These are phyloP conservation scores for Jacaranda mimosifolia DNA, from an alignment of 257 asterid species.

Conservation along the genomic window DNA sequence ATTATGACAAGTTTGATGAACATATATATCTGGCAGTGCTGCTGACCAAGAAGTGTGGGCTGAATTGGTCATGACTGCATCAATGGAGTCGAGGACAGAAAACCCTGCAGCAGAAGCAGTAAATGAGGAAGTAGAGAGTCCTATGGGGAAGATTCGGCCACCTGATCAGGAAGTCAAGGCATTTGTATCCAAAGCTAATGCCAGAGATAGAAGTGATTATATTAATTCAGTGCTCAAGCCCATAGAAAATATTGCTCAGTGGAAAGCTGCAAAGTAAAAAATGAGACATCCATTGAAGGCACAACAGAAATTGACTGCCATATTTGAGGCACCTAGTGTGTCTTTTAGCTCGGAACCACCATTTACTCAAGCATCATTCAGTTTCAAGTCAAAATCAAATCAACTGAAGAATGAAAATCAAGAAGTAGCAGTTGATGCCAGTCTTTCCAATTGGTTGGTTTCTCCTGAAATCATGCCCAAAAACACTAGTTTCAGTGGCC, in stretches of 20 bases:
- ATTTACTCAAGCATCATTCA: conserved; percentile 40
- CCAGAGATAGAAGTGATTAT: conserved; percentile 74
- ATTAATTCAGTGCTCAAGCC: conserved; percentile 86
- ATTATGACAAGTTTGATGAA: conserved; percentile 48
- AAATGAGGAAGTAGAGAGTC: conserved; percentile 64
- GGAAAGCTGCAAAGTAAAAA: conserved; percentile 80
- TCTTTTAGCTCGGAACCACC: conserved; percentile 61
- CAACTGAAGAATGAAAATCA: conserved; percentile 45
- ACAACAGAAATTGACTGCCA: conserved; percentile 72
- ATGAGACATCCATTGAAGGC: conserved; percentile 47
- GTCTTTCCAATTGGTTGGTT: conserved; percentile 91
- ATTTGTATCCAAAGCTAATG: conserved; percentile 44
- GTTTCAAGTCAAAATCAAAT: conserved; percentile 53
- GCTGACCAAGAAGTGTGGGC: conserved; percentile 60
- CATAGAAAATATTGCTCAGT: conserved; percentile 83
- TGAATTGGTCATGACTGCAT: conserved; percentile 53
- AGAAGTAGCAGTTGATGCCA: conserved; percentile 83
- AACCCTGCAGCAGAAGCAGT: conserved; percentile 34
- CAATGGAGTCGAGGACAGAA: conserved; percentile 64
- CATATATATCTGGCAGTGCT: conserved; percentile 44
- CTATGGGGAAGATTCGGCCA: conserved; percentile 32
- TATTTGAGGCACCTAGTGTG: conserved; percentile 51
- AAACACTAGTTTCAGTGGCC: conserved; percentile 50
- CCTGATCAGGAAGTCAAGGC: conserved; percentile 40
- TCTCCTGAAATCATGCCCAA: conserved; percentile 57